phyloP scores from a whole-genome alignment of 176 grass and related monocot genomes.

The barley (Hordeum vulgare) region MorexV3_pseudomolecules_assembly NC_058520.1:558345338-558345837 shows the following conservation, averaged over 20 bases:
- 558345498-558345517: constrained; percentile 72
- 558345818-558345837: neutral
- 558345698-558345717: constrained; percentile 62
- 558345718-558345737: neutral
- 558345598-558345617: constrained; percentile 21
- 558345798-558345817: neutral
- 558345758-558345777: constrained; percentile 9
- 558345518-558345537: constrained; percentile 95
- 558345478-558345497: constrained; percentile 78
- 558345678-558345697: constrained; percentile 48
- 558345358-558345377: constrained; percentile 25
- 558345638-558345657: neutral
- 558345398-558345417: neutral
- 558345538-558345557: neutral
- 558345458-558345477: constrained; percentile 88
- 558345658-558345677: constrained; percentile 4
- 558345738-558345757: constrained; percentile 26
- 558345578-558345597: constrained; percentile 45
- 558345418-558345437: constrained; percentile 14
- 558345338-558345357: constrained; percentile 19
- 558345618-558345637: neutral
- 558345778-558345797: neutral
- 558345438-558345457: constrained; percentile 44
- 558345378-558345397: neutral
- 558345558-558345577: constrained; percentile 12